phyloP scores from a whole-genome alignment of 164 flowering plant species.

The Tetrastigma voinierianum region DNA sequence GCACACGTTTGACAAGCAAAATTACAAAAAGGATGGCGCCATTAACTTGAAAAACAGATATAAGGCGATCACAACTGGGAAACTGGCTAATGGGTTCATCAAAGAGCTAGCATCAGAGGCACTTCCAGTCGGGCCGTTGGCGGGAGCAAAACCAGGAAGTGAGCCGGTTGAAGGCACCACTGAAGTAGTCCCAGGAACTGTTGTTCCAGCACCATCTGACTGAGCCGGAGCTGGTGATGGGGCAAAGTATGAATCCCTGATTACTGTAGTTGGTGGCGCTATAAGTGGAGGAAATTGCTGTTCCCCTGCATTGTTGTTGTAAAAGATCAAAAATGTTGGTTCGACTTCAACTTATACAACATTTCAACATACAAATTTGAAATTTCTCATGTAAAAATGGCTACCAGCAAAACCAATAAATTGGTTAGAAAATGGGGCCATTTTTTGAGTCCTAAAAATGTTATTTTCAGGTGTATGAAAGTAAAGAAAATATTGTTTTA shows the following conservation, averaged over 20 bases:
- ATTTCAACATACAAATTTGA: neutral
- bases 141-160: constrained; percentile 49
- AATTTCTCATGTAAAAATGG: neutral
- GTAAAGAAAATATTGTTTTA: too few species aligned
- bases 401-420: neutral
- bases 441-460: too few species aligned
- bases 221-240: constrained; percentile 71
- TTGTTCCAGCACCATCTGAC: constrained; percentile 35
- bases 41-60: constrained; percentile 26
- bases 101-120: constrained; percentile 34
- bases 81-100: constrained; percentile 29
- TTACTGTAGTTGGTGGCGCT: constrained; percentile 59
- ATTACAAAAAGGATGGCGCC: constrained; percentile 23
- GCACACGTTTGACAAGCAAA: constrained; percentile 6
- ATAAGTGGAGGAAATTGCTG: constrained; percentile 73
- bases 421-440: too few species aligned
- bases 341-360: neutral
- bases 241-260: constrained; percentile 36
- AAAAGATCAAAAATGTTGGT: neutral
- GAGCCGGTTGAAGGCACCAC: constrained; percentile 38
- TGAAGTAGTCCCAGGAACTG: constrained; percentile 35
- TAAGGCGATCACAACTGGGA: constrained; percentile 22
- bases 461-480: too few species aligned
- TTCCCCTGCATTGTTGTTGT: constrained; percentile 42
- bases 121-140: constrained; percentile 61